phyloP scores from a whole-genome alignment of 352 stramenopile species.

The Lagenidium giganteum region DNA sequence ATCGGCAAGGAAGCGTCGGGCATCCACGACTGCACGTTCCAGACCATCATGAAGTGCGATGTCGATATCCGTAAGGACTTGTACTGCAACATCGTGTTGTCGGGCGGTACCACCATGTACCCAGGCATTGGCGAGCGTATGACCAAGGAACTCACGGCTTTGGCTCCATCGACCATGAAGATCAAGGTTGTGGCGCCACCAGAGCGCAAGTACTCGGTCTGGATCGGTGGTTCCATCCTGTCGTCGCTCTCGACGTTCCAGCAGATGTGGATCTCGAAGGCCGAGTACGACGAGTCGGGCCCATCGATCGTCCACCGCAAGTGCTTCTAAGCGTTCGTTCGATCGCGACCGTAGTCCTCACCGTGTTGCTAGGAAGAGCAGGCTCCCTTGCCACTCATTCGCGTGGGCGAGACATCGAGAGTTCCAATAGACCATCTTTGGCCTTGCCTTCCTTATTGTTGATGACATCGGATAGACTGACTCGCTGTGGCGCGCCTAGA shows the following conservation, averaged over 20 bases:
- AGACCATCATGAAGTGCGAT: constrained; percentile 90
- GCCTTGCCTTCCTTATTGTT: no score
- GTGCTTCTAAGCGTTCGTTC: constrained; percentile 93
- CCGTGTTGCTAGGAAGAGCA: no score
- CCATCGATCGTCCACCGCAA: constrained; percentile 94
- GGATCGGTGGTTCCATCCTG: constrained; percentile 95
- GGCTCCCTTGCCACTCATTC: no score
- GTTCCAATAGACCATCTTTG: no score
- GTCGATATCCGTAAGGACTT: constrained; percentile 92
- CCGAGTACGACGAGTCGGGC: constrained; percentile 95
- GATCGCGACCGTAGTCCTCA: no score
- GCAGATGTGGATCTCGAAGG: constrained; percentile 96
- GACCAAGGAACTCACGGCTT: constrained; percentile 85
- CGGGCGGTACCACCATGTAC: constrained; percentile 94
- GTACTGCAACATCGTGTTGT: constrained; percentile 97
- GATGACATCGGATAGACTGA: no score
- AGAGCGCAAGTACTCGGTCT: constrained; percentile 92
- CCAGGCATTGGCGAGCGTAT: constrained; percentile 88
- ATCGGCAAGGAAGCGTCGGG: constrained; percentile 84
- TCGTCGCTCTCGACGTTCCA: constrained; percentile 95
- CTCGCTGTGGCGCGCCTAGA: no score
- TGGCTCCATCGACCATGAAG: constrained; percentile 90
- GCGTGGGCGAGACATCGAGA: no score
- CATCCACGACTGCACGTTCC: constrained; percentile 77
- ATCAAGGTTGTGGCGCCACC: constrained; percentile 92